These are phyloP conservation scores for Helotiales sp. DNA, from an alignment of 2,329 filamentous ascomycete species.

Conservation along the genomic window DNA sequence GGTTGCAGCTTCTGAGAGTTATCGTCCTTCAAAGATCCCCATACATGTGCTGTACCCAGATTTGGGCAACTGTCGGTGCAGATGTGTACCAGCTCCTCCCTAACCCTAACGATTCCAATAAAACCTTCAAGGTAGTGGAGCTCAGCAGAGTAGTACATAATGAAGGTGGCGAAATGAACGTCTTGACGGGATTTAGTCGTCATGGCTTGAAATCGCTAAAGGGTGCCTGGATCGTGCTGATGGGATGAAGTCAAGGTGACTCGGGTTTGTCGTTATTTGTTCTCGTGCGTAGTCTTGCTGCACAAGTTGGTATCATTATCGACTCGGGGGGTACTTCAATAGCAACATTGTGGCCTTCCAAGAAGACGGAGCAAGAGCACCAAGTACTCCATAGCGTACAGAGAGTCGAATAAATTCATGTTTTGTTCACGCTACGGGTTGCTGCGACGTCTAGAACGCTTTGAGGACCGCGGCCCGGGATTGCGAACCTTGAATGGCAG, in stretches of 20 bases:
- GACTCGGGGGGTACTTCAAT: no score
- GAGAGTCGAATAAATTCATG: conserved; percentile 12
- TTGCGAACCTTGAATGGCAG: conserved; percentile 12
- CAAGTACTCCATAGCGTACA: conserved; percentile 17
- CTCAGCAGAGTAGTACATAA: conserved; percentile 4
- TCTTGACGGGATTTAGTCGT: conserved; percentile 14
- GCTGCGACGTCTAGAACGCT: conserved; percentile 4
- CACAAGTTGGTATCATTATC: conserved; percentile 10
- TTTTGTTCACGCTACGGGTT: conserved; percentile 9
- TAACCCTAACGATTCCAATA: neutral
- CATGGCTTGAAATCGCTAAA: conserved; percentile 9
- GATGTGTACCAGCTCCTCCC: no score
- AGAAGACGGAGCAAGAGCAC: conserved; percentile 12
- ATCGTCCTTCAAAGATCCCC: conserved; percentile 15
- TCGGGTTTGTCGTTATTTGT: conserved; percentile 13
- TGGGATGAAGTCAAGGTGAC: conserved; percentile 19
- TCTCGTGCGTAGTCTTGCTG: conserved; percentile 6
- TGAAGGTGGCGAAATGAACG: conserved; percentile 16
- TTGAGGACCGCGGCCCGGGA: conserved; percentile 9
- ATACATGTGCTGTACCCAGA: conserved; percentile 1
- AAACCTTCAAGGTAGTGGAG: neutral
- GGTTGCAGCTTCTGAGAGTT: conserved; percentile 16
- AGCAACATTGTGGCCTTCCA: conserved; percentile 4
- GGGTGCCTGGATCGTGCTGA: conserved; percentile 13
- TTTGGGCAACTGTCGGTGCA: no score